Conservation (phyloP, 768 basidiomycete genomes). For the Collybia sp. region DNA sequence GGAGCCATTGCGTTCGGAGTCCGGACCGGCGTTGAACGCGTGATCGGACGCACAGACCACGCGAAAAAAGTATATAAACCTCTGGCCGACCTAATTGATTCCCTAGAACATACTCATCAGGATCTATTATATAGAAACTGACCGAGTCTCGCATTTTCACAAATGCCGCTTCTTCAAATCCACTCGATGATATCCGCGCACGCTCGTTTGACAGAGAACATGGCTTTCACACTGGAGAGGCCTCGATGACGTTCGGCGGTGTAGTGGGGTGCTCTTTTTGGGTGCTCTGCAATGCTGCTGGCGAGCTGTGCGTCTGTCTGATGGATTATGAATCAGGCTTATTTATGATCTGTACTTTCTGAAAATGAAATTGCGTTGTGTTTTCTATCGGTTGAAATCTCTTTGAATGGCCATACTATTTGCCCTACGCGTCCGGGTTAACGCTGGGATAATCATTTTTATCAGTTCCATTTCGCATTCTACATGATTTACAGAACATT, state of each 20-base stretch:
- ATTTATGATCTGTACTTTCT: too few relatives aligned
- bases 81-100: constrained; percentile 12
- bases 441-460: too few relatives aligned
- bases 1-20: too few relatives aligned
- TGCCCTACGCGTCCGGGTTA: too few relatives aligned
- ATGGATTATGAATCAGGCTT: neutral
- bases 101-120: constrained; percentile 66
- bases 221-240: constrained; percentile 20
- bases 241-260: constrained; percentile 50
- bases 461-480: too few relatives aligned
- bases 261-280: neutral
- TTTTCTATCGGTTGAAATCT: too few relatives aligned
- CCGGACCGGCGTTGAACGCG: too few relatives aligned
- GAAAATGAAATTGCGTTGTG: too few relatives aligned
- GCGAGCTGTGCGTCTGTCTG: neutral
- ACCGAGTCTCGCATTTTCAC: constrained; percentile 69
- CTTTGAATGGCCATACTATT: too few relatives aligned
- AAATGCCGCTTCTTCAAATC: constrained; percentile 50
- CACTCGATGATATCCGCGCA: constrained; percentile 52
- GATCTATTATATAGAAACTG: constrained; percentile 69
- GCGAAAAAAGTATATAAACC: constrained; percentile 19
- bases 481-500: too few relatives aligned
- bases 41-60: constrained; percentile 29
- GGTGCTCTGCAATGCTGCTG: neutral
- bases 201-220: constrained; percentile 60